These are phyloP conservation scores for Candida sp. DNA, from an alignment of 1,139 yeast genomes.

Conservation along the genomic window DNA sequence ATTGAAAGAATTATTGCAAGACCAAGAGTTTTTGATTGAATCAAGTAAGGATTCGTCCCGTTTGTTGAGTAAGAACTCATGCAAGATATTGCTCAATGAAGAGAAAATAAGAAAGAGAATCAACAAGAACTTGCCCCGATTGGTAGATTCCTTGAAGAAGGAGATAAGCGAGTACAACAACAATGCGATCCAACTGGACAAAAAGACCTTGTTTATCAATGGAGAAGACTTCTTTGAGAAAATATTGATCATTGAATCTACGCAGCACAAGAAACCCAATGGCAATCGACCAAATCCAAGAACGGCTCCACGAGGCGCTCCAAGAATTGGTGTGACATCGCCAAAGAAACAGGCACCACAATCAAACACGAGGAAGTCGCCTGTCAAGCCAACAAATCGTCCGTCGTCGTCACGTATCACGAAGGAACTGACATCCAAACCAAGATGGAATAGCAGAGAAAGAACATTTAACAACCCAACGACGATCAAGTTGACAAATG, in stretches of 20 bases:
- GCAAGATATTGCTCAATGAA: constrained; percentile 78
- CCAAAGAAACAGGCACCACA: constrained; percentile 6
- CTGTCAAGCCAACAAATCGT: constrained; percentile 3
- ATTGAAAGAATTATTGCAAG: constrained; percentile 59
- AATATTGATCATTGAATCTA: constrained; percentile 46
- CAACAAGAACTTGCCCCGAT: constrained; percentile 66
- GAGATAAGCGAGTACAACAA: constrained; percentile 54
- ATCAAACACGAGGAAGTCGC: constrained; percentile 5
- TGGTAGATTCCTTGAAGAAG: constrained; percentile 54
- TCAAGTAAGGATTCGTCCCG: constrained; percentile 85
- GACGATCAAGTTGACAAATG: constrained; percentile 22
- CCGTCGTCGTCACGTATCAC: constrained; percentile 6
- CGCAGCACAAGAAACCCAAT: constrained; percentile 19
- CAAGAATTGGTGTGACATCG: neutral
- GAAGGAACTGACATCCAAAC: constrained; percentile 9
- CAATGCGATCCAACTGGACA: constrained; percentile 27
- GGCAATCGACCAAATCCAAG: constrained; percentile 5
- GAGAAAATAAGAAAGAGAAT: constrained; percentile 76
- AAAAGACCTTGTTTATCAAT: constrained; percentile 44
- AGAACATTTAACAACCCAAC: constrained; percentile 18
- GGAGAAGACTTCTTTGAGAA: constrained; percentile 53
- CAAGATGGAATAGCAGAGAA: constrained; percentile 5
- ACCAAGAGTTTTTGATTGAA: constrained; percentile 65
- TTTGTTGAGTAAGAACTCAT: constrained; percentile 75
- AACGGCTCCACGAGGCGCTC: constrained; percentile 3